Evolutionary conservation across 176 grass and related monocot species (phyloP).

Genomic region (Bonia amplexicaulis): DNA sequence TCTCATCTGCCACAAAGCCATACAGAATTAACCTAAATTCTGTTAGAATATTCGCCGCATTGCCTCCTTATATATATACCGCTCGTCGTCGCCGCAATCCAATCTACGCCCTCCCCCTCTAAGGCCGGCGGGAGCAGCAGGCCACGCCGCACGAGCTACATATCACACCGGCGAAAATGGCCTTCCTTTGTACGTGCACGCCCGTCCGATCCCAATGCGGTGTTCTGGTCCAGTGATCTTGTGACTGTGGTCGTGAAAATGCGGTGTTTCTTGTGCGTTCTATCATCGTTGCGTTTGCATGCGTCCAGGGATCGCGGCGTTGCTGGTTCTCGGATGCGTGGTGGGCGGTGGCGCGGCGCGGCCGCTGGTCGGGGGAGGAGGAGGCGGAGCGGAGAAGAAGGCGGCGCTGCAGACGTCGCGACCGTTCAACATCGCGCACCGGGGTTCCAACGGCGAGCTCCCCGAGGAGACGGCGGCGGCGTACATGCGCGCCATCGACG

Average conservation of each 20-base stretch:
- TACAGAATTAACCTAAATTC: not conserved
- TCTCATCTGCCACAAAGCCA: not conserved
- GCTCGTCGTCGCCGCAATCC: not conserved
- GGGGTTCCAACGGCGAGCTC: slow-evolving; percentile 53
- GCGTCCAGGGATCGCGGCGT: slow-evolving; percentile 5
- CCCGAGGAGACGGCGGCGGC: slow-evolving; percentile 52
- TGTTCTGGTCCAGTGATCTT: not conserved
- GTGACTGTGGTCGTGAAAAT: not conserved
- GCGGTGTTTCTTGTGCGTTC: not conserved
- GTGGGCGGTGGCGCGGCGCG: not conserved
- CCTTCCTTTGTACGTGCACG: not conserved
- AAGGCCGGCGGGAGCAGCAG: not conserved
- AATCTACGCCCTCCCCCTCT: not conserved
- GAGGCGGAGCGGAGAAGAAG: not conserved
- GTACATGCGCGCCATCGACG: slow-evolving; percentile 48
- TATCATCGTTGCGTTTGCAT: not conserved
- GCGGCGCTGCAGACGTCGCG: slow-evolving; percentile 38
- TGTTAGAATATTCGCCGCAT: not conserved
- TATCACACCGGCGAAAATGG: not conserved
- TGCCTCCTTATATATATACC: not conserved
- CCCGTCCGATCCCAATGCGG: too few species aligned
- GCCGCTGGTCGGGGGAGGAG: slow-evolving; percentile 18
- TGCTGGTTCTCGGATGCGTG: not conserved
- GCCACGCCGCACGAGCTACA: not conserved
- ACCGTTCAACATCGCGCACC: slow-evolving; percentile 52